A percentile compares a stretch with the other conserved stretches of the same genome.
Conservation (phyloP, 1,284 basidiomycete species). For the Pseudozyma pruni region DNA sequence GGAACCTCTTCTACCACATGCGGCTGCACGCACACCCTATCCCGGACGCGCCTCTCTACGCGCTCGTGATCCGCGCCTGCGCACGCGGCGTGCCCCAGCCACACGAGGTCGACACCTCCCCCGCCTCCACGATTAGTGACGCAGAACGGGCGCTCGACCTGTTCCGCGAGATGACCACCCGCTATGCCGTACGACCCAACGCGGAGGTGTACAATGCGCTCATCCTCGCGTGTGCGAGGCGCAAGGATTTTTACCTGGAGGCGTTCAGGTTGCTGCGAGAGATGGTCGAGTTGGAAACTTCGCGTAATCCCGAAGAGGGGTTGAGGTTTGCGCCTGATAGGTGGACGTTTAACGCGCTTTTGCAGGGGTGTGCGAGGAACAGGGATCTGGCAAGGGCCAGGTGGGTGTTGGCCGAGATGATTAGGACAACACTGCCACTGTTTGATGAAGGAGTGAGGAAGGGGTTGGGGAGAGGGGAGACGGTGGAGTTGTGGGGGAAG, state of each 20-base stretch:
- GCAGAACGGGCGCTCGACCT: slow-evolving; percentile 92
- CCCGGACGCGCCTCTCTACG: slow-evolving; percentile 80
- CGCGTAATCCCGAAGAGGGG: slow-evolving; percentile 74
- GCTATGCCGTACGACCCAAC: slow-evolving; percentile 75
- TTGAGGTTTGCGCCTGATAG: slow-evolving; percentile 74
- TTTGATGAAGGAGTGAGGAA: slow-evolving; percentile 21
- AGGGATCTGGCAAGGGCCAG: slow-evolving; percentile 84
- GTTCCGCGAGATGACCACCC: slow-evolving; percentile 86
- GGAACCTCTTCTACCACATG: slow-evolving; percentile 95
- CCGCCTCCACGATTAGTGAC: slow-evolving; percentile 71
- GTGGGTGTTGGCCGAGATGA: slow-evolving; percentile 91
- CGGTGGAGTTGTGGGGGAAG: slow-evolving; percentile 46
- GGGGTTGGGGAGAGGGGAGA: slow-evolving; percentile 36
- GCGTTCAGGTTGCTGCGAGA: slow-evolving; percentile 71
- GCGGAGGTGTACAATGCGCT: slow-evolving; percentile 81
- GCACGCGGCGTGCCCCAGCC: slow-evolving; percentile 72
- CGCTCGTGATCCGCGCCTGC: slow-evolving; percentile 88
- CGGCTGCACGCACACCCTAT: slow-evolving; percentile 88
- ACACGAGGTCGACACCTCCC: slow-evolving; percentile 55
- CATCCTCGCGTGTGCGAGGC: slow-evolving; percentile 77
- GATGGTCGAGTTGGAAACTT: slow-evolving; percentile 76
- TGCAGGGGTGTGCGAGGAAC: slow-evolving; percentile 87
- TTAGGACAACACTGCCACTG: slow-evolving; percentile 68
- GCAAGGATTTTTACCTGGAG: slow-evolving; percentile 58
- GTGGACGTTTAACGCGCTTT: slow-evolving; percentile 80